A percentile compares a stretch with the other conserved stretches of the same genome.
Evolutionary conservation across 2,329 filamentous ascomycete species (phyloP).

Genomic region (Lomentospora prolificans): DNA sequence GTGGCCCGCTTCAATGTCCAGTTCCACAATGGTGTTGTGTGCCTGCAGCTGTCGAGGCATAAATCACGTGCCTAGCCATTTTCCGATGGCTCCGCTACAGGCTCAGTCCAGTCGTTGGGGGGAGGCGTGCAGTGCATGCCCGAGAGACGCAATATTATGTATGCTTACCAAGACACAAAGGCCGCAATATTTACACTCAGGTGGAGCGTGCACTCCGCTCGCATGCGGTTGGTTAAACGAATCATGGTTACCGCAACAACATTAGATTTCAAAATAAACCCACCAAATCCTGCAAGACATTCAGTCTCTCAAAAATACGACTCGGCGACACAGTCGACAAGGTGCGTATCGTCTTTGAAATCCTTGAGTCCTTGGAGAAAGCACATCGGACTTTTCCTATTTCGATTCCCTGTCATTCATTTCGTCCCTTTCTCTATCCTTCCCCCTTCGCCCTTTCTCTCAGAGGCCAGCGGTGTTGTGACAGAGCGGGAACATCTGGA

Average conservation of each 20-base stretch:
- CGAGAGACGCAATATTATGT: no score
- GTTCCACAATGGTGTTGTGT: no score
- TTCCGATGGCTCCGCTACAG: no score
- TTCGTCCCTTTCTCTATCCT: neutral
- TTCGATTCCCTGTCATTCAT: conserved; percentile 5
- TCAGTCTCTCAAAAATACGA: neutral
- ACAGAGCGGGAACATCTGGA: neutral
- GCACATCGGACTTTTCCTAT: conserved; percentile 9
- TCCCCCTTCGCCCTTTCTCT: neutral
- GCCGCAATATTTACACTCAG: conserved; percentile 5
- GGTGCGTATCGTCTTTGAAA: neutral
- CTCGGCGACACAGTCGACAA: conserved; percentile 2
- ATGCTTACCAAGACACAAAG: neutral
- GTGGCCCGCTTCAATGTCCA: no score
- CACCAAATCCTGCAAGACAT: conserved; percentile 8
- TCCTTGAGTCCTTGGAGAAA: neutral
- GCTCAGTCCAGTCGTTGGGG: no score
- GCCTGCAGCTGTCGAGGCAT: no score
- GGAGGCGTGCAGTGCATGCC: no score
- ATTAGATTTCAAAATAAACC: conserved; percentile 12
- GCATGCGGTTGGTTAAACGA: conserved; percentile 6
- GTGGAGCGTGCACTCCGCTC: conserved; percentile 1
- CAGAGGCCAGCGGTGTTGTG: neutral
- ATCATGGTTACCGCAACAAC: conserved; percentile 13
- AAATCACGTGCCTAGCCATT: neutral